Percentiles rank a stretch among this genome's conserved stretches.
Evolutionary conservation across 2,329 filamentous ascomycete species (phyloP).

Genomic region (Sporothrix globosa): DNA sequence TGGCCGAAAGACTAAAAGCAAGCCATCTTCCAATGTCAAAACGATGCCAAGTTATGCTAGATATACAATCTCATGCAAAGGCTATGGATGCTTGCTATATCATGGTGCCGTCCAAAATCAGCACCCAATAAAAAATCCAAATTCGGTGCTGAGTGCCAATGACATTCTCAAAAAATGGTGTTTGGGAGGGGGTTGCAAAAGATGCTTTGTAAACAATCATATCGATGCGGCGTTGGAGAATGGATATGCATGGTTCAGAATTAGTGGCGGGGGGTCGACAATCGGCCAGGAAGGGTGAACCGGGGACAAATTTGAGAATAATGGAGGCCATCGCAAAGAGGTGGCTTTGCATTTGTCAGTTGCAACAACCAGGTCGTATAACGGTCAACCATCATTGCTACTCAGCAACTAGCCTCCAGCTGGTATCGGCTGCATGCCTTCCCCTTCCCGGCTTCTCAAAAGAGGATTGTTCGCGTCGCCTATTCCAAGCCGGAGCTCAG

Average conservation of each 20-base stretch:
- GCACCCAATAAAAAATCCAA: not conserved
- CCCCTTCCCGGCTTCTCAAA: not conserved
- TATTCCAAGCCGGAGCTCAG: slow-evolving; percentile 25
- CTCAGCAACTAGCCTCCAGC: not conserved
- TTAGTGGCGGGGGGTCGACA: not conserved
- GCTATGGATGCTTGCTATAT: not conserved
- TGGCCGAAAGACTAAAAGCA: not conserved
- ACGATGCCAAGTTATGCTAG: not conserved
- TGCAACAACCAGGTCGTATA: too few species aligned
- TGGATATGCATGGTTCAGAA: not conserved
- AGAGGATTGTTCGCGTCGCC: not conserved
- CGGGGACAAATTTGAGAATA: not conserved
- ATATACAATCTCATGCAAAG: slow-evolving; percentile 15
- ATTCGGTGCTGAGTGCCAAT: not conserved
- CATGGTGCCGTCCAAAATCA: not conserved
- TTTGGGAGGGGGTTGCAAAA: not conserved
- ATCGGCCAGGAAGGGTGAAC: not conserved
- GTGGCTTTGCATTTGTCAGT: too few species aligned
- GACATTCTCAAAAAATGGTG: slow-evolving; percentile 11
- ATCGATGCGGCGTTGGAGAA: not conserved
- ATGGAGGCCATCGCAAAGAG: not conserved
- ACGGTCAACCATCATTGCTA: too few species aligned
- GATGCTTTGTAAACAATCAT: slow-evolving; percentile 5
- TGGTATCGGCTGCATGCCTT: not conserved
- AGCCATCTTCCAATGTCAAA: not conserved